Evolutionary conservation across 1,284 basidiomycete species (phyloP), one percentile per base, ranked within the genome.

Genomic region (Marasmius tenuissimus): DNA sequence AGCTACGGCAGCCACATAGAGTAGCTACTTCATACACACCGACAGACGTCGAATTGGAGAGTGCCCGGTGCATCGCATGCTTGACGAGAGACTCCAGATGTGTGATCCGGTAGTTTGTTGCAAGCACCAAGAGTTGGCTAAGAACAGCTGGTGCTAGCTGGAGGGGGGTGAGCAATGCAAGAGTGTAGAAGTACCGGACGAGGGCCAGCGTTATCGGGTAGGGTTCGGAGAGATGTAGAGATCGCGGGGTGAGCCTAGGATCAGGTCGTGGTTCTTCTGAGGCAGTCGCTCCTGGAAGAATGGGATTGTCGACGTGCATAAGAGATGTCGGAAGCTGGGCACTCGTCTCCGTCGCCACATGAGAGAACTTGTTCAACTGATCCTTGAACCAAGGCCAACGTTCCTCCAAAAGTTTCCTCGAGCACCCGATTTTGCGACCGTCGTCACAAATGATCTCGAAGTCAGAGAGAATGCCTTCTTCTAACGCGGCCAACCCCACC

Each of bases 311-410:
- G 0, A 85, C 76, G 64, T 88, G 81, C 76, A 85, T 84, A 1
- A 82, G 71, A 10, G 85, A 84, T 2, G 78, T 70, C 0, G 89
- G 86, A 55, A 90, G 74, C n/a, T 77, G 74, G 52, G 87, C 83
- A 45, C 87, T 75, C 3, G 84, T 79, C 34, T 76, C 77, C 55
- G 77, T 76, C 0, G 89, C 89, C 7, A 78, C 80, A 57, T 83
- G 79, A 37, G 87, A 67, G 68, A 91, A 86, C 59, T 79, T 75
- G 58, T 76, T 72, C 22, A 89, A 79, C 71, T 94, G 89, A 58
- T 89, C 83, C 62, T 85, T 86, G 81, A 98, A 96, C 96, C 96
- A 98, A 0, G 91, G 87, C 96, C 96, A 98, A 14, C 96, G 84
- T 45, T 92, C 88, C 71, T 93, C 89, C 20, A 98, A 78, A 18